Base-by-base conservation (phyloP, 257 asterid genomes). In the Solanum lycopersicoides region DNA sequence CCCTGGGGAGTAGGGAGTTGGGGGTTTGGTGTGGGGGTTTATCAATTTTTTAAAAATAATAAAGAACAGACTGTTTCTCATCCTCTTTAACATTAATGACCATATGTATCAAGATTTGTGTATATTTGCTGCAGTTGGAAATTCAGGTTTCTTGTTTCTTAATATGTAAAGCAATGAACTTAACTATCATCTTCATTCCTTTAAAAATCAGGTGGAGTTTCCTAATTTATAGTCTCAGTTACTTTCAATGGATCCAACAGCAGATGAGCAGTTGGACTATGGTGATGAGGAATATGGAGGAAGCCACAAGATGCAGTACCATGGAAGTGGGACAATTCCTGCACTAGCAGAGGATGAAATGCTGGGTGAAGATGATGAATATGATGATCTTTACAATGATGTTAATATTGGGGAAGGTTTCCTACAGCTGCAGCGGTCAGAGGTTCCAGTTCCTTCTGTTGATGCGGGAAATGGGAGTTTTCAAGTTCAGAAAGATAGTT, bases 271-370 rank as follows among this genome's bases (percentile, higher is more conserved):
- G 85, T 82, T 94, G 89, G 96, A 93, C 89, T 95, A 71, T 83
- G 97, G 96, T 82, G 96, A 95, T 28, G 95, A 90, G 82, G 97
- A 93, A 37, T 95, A 90, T 87, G 95, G 93, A 86, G 95, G 94
- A 85, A 89, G 90, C 89, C 93, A 92, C 72, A 93, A 92, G 90
- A 89, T 88, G 91, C 96, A 93, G 89, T 95, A 89, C 91, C 96
- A 93, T 90, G 95, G 91, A 72, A 91, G 93, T 86, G 97, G 93
- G 87, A 93, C 96, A 45, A 96, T 95, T 88, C 93, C 94, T 34
- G 98, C 98, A 3, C 96, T 95, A 86, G 98, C 94, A 8, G 98
- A 95, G 85, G 98, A 95, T 84, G 98, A 95, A 91, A 92, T 93
- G 93, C 90, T 91, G 50, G 93, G 92, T 8, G 93, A 92, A 77